Conservation (phyloP, 106 monocot species). For the Iris macrosiphon region DNA sequence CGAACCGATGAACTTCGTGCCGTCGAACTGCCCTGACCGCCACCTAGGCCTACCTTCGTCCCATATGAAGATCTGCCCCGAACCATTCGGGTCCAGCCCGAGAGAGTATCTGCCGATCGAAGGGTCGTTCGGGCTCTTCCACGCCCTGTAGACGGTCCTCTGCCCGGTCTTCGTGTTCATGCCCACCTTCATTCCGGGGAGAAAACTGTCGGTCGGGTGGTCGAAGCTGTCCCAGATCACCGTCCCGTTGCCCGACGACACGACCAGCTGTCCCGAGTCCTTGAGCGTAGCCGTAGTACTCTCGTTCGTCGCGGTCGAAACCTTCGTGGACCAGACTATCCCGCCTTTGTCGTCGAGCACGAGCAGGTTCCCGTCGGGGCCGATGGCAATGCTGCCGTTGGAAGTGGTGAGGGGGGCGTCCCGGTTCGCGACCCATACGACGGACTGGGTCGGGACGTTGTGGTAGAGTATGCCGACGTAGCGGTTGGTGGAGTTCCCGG, state of each 20-base stretch:
- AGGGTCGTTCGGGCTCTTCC: slow-evolving; percentile 44
- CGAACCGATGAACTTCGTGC: slow-evolving; percentile 40
- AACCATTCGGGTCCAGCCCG: slow-evolving; percentile 31
- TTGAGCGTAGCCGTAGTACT: slow-evolving; percentile 8
- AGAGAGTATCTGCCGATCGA: slow-evolving; percentile 31
- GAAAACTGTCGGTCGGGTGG: slow-evolving; percentile 39
- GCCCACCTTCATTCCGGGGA: slow-evolving; percentile 32
- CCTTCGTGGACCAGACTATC: slow-evolving; percentile 23
- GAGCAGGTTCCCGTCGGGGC: slow-evolving; percentile 11
- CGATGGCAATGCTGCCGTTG: slow-evolving; percentile 12
- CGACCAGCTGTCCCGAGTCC: slow-evolving; percentile 28
- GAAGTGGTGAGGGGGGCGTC: slow-evolving; percentile 16
- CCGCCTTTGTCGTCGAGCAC: slow-evolving; percentile 4
- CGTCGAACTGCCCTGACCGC: slow-evolving; percentile 66
- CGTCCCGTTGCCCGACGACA: neutral
- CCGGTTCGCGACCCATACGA: slow-evolving; percentile 53
- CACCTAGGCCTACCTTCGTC: slow-evolving; percentile 20
- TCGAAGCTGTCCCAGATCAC: slow-evolving; percentile 43
- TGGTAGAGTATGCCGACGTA: slow-evolving; percentile 51
- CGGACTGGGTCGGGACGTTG: slow-evolving; percentile 8
- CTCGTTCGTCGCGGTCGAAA: neutral
- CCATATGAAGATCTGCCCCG: slow-evolving; percentile 52
- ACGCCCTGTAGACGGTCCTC: slow-evolving; percentile 23
- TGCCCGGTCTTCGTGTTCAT: slow-evolving; percentile 10
- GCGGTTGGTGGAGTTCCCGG: slow-evolving; percentile 13